These are phyloP conservation scores for Nitzschia putrida DNA, from an alignment of 108 stramenopile species.

Conservation along the genomic window DNA sequence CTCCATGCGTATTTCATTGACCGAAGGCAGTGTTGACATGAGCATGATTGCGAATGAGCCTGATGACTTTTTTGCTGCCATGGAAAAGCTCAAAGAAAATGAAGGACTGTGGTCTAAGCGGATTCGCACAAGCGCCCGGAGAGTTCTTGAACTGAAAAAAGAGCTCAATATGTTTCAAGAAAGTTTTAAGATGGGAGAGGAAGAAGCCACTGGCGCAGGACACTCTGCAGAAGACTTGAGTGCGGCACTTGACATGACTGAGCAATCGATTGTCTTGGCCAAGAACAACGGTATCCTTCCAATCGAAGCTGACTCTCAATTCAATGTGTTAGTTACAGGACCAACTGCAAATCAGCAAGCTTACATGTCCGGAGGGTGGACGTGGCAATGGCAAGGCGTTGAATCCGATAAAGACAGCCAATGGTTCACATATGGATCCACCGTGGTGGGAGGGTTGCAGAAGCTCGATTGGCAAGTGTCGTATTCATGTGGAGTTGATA, in stretches of 20 bases:
- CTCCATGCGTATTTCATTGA: conserved; percentile 54
- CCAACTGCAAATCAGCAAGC: conserved; percentile 64
- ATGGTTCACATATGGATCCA: conserved; percentile 49
- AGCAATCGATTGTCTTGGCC: conserved; percentile 60
- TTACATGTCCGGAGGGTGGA: conserved; percentile 77
- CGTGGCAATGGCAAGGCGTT: conserved; percentile 83
- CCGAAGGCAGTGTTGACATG: conserved; percentile 82
- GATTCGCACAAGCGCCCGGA: conserved; percentile 50
- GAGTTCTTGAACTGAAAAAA: conserved; percentile 72
- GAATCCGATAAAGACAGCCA: conserved; percentile 30
- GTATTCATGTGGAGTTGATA: conserved; percentile 50
- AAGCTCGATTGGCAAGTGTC: conserved; percentile 34
- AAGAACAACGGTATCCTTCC: conserved; percentile 59
- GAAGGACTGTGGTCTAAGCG: conserved; percentile 32
- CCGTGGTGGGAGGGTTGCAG: conserved; percentile 43
- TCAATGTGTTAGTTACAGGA: conserved; percentile 74
- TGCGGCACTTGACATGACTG: conserved; percentile 58
- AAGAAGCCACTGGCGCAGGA: conserved; percentile 34
- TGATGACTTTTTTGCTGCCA: conserved; percentile 43
- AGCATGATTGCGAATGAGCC: conserved; percentile 63
- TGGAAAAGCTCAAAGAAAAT: conserved; percentile 12
- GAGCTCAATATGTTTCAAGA: conserved; percentile 68
- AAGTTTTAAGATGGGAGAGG: conserved; percentile 33
- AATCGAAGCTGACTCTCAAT: conserved; percentile 1
- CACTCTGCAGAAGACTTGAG: conserved; percentile 35